These are phyloP conservation scores for Trichoderma cornu-damae DNA, from an alignment of 2,329 filamentous ascomycete species.

Conservation along the genomic window DNA sequence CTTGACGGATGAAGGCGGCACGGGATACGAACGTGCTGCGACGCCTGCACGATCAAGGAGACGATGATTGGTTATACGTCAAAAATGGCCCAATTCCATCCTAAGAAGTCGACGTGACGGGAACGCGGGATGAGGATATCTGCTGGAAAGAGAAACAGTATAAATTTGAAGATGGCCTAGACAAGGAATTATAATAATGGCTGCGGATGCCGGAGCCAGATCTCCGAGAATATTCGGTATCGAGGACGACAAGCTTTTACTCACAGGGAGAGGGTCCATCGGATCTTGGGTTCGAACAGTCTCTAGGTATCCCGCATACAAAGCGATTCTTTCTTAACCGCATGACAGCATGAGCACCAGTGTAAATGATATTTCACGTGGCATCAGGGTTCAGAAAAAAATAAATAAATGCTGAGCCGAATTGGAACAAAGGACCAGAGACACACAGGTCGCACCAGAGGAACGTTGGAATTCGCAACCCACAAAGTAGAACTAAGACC, in stretches of 20 bases:
- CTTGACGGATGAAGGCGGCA: constrained; percentile 56
- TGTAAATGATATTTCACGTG: background rate
- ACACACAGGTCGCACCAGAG: background rate
- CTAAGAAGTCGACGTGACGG: constrained; percentile 48
- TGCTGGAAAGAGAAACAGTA: constrained; percentile 50
- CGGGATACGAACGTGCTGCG: constrained; percentile 55
- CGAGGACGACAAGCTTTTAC: constrained; percentile 37
- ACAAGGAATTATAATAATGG: constrained; percentile 55
- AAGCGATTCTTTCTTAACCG: too few relatives aligned
- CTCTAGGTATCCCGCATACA: too few relatives aligned
- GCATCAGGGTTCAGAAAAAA: background rate
- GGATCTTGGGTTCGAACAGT: constrained; percentile 57
- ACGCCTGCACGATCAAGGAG: constrained; percentile 50
- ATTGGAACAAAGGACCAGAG: background rate
- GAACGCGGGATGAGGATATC: constrained; percentile 39
- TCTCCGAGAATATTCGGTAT: constrained; percentile 47
- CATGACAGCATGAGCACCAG: too few relatives aligned
- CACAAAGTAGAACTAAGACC: background rate
- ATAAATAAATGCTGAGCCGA: background rate
- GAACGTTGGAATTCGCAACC: constrained; percentile 30
- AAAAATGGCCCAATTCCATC: constrained; percentile 54
- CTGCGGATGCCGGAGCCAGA: constrained; percentile 51
- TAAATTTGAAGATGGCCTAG: constrained; percentile 42
- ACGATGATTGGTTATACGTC: constrained; percentile 59
- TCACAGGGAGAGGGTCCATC: constrained; percentile 48